Percentiles rank a stretch among this genome's conserved stretches.
These are phyloP conservation scores for Parathielavia hyrcaniae DNA, from an alignment of 495 filamentous ascomycete genomes.

Conservation along the genomic window DNA sequence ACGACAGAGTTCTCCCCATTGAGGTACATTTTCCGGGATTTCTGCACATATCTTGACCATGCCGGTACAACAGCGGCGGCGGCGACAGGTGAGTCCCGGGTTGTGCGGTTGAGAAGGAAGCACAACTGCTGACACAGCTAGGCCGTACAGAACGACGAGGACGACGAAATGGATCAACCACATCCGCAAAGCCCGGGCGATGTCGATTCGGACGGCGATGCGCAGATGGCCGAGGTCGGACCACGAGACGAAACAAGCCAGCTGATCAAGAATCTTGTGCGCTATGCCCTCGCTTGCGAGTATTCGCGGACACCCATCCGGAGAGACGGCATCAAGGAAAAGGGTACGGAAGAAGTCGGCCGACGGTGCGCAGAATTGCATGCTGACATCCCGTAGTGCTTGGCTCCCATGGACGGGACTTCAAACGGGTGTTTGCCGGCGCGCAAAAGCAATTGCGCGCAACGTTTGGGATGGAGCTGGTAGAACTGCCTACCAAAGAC, in stretches of 20 bases:
- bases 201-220: conserved; percentile 34
- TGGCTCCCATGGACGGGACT: conserved; percentile 50
- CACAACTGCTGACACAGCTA: conserved; percentile 4
- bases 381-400: conserved; percentile 40
- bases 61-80: conserved; percentile 11
- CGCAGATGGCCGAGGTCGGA: conserved; percentile 34
- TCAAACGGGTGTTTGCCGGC: conserved; percentile 61
- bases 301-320: conserved; percentile 73
- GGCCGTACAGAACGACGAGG: conserved; percentile 22
- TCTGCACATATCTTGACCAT: neutral
- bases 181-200: conserved; percentile 14
- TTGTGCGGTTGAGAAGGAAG: neutral
- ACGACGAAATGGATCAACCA: conserved; percentile 23
- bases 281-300: conserved; percentile 84
- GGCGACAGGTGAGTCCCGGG: conserved; percentile 8
- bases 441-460: conserved; percentile 59
- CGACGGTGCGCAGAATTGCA: neutral
- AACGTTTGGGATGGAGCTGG: conserved; percentile 81
- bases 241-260: conserved; percentile 42
- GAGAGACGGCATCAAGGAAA: conserved; percentile 69
- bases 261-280: conserved; percentile 81
- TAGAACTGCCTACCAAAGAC: conserved; percentile 71
- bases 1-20: neutral
- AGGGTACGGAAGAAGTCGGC: conserved; percentile 40
- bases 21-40: neutral